Base-by-base conservation (phyloP, 2,329 filamentous ascomycete species). In the Dendryphion nanum region DNA sequence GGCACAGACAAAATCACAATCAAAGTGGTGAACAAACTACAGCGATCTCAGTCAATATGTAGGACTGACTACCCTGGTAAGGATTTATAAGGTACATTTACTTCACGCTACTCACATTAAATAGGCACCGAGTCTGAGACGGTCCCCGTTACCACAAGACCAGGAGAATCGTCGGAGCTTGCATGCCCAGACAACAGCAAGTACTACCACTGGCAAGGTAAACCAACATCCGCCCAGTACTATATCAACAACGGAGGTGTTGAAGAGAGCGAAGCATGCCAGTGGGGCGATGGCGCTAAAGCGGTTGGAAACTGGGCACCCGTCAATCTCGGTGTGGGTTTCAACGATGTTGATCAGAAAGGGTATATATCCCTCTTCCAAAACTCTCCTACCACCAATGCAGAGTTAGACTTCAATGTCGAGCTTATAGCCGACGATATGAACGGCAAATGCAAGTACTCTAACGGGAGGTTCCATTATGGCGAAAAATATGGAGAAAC, bases 11-110 rank as follows among this genome's bases (percentile, higher is more conserved):
- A 83, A 32, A 67, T 74, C 48, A 64, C 54, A 49, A 79, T 96
- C 50, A 74, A 75, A 42, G 79, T 95, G 43, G 62, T 83, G 66
- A 98, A 95, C 76, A 81, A 83, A 38, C 75, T 96, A 21, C 59
- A 67, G 34, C 61, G 78, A 24, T 70, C 77, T 30, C 84, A 87
- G 18, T 78, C 85, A 30, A 78, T 95, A 53, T 98, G 93, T 81
- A 89, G 89, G 67, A 97, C 93, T 50, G 89, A 96, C 67, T 98
- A 98, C 71, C 93, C 93, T 45, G 91, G 89, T 77, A 61, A 63
- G 66, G 50, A 30, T 34, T 13, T 3, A 15, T n/a, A n/a, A n/a
- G 16, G 2, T 14, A n/a, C 30, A 5, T 21, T 4, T 21, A 15
- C 13, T 18, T 15, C 4, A 20, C 10, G 33, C 19, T 26, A 18